Percentiles rank a stretch among this genome's conserved stretches.
These are phyloP conservation scores for Leptographium lundbergii DNA, from an alignment of 2,329 filamentous ascomycete genomes.

Conservation along the genomic window DNA sequence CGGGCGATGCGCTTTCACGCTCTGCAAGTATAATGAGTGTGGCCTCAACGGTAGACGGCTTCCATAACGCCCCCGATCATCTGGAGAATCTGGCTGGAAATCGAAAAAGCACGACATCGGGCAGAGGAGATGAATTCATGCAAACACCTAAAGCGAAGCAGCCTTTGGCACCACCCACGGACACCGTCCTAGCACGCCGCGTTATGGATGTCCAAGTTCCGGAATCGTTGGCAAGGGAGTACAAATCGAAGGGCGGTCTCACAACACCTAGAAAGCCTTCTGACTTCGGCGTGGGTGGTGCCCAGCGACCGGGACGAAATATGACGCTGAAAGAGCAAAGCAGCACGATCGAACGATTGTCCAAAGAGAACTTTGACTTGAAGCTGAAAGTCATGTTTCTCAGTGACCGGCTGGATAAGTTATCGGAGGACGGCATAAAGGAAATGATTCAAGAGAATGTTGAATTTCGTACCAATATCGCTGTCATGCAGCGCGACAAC, in stretches of 20 bases:
- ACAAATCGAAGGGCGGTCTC: slow-evolving; percentile 60
- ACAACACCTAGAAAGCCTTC: slow-evolving; percentile 43
- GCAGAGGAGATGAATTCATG: slow-evolving; percentile 34
- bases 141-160: slow-evolving; percentile 57
- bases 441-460: slow-evolving; percentile 98
- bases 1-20: slow-evolving; percentile 47
- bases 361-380: slow-evolving; percentile 95
- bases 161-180: slow-evolving; percentile 51
- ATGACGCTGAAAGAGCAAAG: slow-evolving; percentile 95
- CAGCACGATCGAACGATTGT: slow-evolving; percentile 88
- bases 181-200: slow-evolving; percentile 79
- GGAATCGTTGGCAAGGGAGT: slow-evolving; percentile 76
- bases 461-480: slow-evolving; percentile 79
- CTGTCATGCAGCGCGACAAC: slow-evolving; percentile 82
- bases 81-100: slow-evolving; percentile 38
- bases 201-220: slow-evolving; percentile 85
- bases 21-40: slow-evolving; percentile 84
- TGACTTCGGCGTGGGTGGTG: slow-evolving; percentile 30
- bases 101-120: slow-evolving; percentile 22
- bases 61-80: slow-evolving; percentile 35
- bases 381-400: slow-evolving; percentile 97
- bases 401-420: slow-evolving; percentile 80
- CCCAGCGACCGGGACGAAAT: slow-evolving; percentile 31
- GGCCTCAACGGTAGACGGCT: slow-evolving; percentile 58
- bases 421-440: slow-evolving; percentile 91